phyloP scores from a whole-genome alignment of 139 green algal genomes.

The Chlorella sp. region DNA sequence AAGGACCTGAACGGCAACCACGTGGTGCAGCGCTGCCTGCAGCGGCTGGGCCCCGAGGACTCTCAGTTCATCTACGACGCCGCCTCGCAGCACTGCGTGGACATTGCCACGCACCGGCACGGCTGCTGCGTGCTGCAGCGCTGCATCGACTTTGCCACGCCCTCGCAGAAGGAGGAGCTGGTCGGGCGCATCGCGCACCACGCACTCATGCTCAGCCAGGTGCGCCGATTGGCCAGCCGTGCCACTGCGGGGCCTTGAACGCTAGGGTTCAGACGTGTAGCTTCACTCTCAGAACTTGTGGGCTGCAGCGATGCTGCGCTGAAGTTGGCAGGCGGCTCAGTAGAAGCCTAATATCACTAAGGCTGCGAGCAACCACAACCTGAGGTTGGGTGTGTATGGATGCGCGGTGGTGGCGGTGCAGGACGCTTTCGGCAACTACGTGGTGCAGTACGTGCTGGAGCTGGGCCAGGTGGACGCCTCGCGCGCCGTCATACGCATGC shows the following conservation, averaged over 20 bases:
- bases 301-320: no score
- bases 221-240: no score
- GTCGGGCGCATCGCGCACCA: constrained; percentile 77
- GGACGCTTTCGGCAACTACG: constrained; percentile 97
- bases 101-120: constrained; percentile 95
- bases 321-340: no score
- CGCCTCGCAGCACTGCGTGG: constrained; percentile 71
- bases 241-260: no score
- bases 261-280: no score
- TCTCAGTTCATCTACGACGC: constrained; percentile 95
- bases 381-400: no score
- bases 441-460: constrained; percentile 98
- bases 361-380: no score
- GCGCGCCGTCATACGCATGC: constrained; percentile 62
- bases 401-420: constrained; percentile 21
- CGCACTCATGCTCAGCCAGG: constrained; percentile 82
- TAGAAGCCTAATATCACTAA: no score
- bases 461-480: constrained; percentile 74
- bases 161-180: constrained; percentile 66
- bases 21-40: constrained; percentile 97
- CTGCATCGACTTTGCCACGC: constrained; percentile 94
- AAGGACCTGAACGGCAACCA: constrained; percentile 99
- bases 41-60: constrained; percentile 58
- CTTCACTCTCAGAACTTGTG: no score
- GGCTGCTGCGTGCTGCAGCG: constrained; percentile 98